Base-by-base conservation (phyloP, 2,329 filamentous ascomycete genomes). In the Trichoderma aggressivum region DNA sequence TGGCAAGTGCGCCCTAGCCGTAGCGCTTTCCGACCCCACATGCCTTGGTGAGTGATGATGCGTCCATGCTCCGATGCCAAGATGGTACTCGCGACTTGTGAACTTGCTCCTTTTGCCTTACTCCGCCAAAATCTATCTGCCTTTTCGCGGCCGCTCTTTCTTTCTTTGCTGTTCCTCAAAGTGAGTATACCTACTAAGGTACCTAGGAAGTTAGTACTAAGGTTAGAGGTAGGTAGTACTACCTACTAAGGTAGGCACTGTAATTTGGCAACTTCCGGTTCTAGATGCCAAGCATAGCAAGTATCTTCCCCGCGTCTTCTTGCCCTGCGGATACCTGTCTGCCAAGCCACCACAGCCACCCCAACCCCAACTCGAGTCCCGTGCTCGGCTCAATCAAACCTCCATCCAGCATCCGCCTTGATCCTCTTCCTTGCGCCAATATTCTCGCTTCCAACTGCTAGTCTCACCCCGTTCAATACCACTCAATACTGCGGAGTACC, bases 271-370 rank as follows among this genome's bases (percentile, higher is more conserved):
- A 43, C 39, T 43, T 43, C n/a, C n/a, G n/a, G n/a, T n/a, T n/a
- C n/a, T n/a, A 53, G 8, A n/a, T n/a, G 16, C 24, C 7, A 21
- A 58, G 39, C 39, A 43, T 3, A 7, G 39, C 39, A 24, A n/a
- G 55, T 61, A 53, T 24, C n/a, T 50, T 34, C 21, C 30, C 30
- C 53, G 4, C 28, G 5, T 24, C 16, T 16, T 21, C 39, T 53
- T 26, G 65, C 56, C 30, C 21, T 36, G 39, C n/a, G 28, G 21
- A 30, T 36, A 53, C 55, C 12, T 56, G 16, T 21, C 26, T 11
- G 65, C 36, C 26, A 65, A 34, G 62, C 53, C 50, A 26, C 36
- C 65, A 47, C 30, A 50, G 64, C 64, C 65, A 69, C 39, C 56
- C 55, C 26, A 28, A 61, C 65, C 18, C 5, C 18, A 32, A n/a